Conservation (phyloP, 495 filamentous ascomycete genomes). For the Lophiostoma macrostomum region DNA sequence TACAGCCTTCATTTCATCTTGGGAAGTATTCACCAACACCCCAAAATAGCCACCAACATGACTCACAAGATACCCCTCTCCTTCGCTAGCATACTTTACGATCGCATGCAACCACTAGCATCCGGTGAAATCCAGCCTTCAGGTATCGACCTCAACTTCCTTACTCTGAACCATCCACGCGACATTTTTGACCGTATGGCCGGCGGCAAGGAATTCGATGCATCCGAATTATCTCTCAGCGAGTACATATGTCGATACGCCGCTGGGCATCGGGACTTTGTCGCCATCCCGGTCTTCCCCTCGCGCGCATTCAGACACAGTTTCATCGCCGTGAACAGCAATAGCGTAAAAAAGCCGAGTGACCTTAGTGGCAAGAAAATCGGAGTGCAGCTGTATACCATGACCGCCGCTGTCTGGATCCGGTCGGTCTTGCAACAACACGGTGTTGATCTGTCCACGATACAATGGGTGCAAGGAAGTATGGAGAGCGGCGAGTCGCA, state of each 20-base stretch:
- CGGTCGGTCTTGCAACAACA: slow-evolving; percentile 38
- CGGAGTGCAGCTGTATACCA: slow-evolving; percentile 44
- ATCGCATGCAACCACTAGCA: too few relatives aligned
- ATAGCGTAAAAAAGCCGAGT: slow-evolving; percentile 36
- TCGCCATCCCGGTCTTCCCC: slow-evolving; percentile 46
- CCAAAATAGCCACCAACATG: too few relatives aligned
- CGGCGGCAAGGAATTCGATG: too few relatives aligned
- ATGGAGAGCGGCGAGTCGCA: slow-evolving; percentile 39
- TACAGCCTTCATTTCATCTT: too few relatives aligned
- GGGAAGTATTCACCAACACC: too few relatives aligned
- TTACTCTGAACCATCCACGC: too few relatives aligned
- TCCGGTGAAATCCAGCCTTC: too few relatives aligned
- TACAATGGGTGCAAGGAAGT: slow-evolving; percentile 42
- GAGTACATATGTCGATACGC: slow-evolving; percentile 43
- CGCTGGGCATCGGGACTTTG: slow-evolving; percentile 36
- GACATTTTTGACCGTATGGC: too few relatives aligned
- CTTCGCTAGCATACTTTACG: too few relatives aligned
- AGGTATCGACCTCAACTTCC: too few relatives aligned
- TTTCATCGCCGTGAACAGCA: slow-evolving; percentile 43
- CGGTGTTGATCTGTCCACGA: slow-evolving; percentile 41
- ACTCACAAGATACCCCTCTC: too few relatives aligned
- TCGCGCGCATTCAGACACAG: slow-evolving; percentile 43
- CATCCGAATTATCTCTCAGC: slow-evolving; percentile 41
- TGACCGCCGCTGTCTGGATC: slow-evolving; percentile 47
- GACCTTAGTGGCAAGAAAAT: slow-evolving; percentile 46